phyloP scores from a whole-genome alignment of 192 early-diverging fungal species.

The Coemansia sp. region DNA sequence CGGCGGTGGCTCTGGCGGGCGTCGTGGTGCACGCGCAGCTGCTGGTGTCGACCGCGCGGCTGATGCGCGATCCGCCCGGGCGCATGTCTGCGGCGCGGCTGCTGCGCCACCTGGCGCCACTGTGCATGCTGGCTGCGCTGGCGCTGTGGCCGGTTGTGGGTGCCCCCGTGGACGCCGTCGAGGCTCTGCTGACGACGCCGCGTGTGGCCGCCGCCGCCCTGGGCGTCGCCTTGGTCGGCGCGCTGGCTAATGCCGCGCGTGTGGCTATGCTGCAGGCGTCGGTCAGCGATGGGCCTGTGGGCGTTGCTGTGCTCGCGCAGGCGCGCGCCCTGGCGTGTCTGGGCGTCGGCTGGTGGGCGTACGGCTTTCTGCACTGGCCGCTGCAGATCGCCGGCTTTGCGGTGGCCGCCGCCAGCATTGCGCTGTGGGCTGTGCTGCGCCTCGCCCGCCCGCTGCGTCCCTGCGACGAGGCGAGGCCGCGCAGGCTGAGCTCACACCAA shows the following conservation, averaged over 20 bases:
- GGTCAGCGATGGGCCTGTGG: constrained; percentile 23
- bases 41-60: constrained; percentile 2
- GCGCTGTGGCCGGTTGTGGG: constrained; percentile 43
- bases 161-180: constrained; percentile 19
- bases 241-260: constrained; percentile 15
- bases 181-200: constrained; percentile 5
- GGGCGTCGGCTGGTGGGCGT: constrained; percentile 48
- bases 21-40: constrained; percentile 15
- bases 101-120: constrained; percentile 35
- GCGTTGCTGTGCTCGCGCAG: constrained; percentile 25
- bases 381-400: constrained; percentile 25
- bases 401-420: background rate
- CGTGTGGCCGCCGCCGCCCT: constrained; percentile 6
- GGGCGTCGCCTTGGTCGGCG: constrained; percentile 28
- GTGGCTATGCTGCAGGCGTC: constrained; percentile 21
- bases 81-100: constrained; percentile 20
- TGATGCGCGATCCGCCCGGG: constrained; percentile 9
- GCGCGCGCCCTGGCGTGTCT: constrained; percentile 24
- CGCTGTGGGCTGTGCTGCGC: background rate
- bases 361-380: constrained; percentile 18
- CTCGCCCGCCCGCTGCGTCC: background rate
- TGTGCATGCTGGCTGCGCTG: constrained; percentile 33
- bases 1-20: constrained; percentile 10
- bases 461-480: background rate
- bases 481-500: constrained; percentile 12